A percentile compares a stretch with the other conserved stretches of the same genome.
Evolutionary conservation across 179 eudicot genomes (phyloP).

Genomic region (Corrigiola litoralis): DNA sequence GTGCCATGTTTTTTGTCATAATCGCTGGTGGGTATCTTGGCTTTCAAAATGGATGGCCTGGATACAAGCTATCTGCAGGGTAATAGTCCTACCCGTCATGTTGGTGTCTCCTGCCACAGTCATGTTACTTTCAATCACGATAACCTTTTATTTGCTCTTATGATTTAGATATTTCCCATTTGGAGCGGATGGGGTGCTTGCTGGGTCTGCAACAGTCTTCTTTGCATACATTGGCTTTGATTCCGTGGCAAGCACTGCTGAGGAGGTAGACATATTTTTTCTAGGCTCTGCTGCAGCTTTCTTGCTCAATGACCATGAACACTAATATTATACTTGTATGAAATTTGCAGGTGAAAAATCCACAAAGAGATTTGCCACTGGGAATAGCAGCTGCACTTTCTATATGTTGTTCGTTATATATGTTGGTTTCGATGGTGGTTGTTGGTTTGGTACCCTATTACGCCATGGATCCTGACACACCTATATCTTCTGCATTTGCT

Average conservation of each 20-base stretch:
- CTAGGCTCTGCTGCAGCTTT: not conserved
- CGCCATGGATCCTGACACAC: conserved; percentile 94
- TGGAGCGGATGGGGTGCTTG: conserved; percentile 92
- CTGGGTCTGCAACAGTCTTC: conserved; percentile 97
- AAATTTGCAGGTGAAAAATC: conserved; percentile 70
- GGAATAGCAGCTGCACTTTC: conserved; percentile 84
- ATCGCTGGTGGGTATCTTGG: conserved; percentile 86
- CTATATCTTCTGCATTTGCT: conserved; percentile 91
- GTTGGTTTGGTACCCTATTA: conserved; percentile 93
- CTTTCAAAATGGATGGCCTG: conserved; percentile 83
- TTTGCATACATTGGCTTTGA: conserved; percentile 93
- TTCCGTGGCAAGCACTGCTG: conserved; percentile 95
- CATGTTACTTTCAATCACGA: not conserved
- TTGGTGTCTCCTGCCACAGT: not conserved
- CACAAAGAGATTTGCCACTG: conserved; percentile 83
- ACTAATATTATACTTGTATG: not conserved
- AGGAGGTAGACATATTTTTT: conserved; percentile 50
- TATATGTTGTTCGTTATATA: conserved; percentile 74
- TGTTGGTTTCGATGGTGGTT: conserved; percentile 81
- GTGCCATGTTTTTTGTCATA: conserved; percentile 85
- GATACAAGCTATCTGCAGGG: conserved; percentile 82
- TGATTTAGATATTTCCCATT: conserved; percentile 62
- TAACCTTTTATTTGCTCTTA: not conserved
- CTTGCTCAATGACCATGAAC: conserved; percentile 1
- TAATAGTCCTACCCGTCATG: conserved; percentile 21